A percentile compares a stretch with the other conserved stretches of the same genome.
These are phyloP conservation scores for Keqinozyma sinolaborantium DNA, from an alignment of 1,139 yeast genomes.

Conservation along the genomic window DNA sequence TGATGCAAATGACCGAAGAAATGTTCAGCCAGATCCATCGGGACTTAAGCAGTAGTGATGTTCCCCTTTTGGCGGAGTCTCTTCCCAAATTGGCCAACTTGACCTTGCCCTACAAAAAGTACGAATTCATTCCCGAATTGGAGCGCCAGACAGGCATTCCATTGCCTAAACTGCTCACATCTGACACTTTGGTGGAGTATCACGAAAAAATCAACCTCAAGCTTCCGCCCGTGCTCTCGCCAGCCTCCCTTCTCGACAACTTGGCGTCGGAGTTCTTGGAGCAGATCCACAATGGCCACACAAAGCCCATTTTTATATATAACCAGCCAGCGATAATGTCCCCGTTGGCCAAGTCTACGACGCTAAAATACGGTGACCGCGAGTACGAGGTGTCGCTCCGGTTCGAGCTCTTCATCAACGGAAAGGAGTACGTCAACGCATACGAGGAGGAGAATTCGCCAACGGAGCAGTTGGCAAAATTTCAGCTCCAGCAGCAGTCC, in stretches of 20 bases:
- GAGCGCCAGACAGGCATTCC: conserved; percentile 40
- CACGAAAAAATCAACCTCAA: conserved; percentile 23
- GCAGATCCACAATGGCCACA: conserved; percentile 34
- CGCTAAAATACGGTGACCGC: conserved; percentile 18
- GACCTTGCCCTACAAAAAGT: conserved; percentile 22
- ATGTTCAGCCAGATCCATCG: conserved; percentile 41
- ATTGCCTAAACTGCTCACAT: conserved; percentile 37
- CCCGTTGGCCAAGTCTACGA: conserved; percentile 75
- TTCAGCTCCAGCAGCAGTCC: conserved; percentile 50
- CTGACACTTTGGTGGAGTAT: conserved; percentile 36
- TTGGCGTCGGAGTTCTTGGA: conserved; percentile 65
- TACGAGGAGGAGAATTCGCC: conserved; percentile 97
- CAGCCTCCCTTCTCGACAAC: conserved; percentile 60
- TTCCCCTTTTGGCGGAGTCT: conserved; percentile 9
- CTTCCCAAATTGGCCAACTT: conserved; percentile 16
- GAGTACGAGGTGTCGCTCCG: conserved; percentile 54
- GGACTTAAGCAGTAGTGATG: conserved; percentile 12
- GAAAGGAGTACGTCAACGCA: conserved; percentile 85
- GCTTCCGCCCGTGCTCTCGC: conserved; percentile 45
- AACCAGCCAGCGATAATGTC: conserved; percentile 86
- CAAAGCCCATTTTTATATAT: conserved; percentile 66
- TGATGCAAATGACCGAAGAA: conserved; percentile 64
- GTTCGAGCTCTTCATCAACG: conserved; percentile 79
- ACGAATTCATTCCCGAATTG: conserved; percentile 61
- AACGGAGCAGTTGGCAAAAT: conserved; percentile 57